Base-by-base conservation (phyloP, 805 yeast species). In the Metschnikowia arizonensis region DNA sequence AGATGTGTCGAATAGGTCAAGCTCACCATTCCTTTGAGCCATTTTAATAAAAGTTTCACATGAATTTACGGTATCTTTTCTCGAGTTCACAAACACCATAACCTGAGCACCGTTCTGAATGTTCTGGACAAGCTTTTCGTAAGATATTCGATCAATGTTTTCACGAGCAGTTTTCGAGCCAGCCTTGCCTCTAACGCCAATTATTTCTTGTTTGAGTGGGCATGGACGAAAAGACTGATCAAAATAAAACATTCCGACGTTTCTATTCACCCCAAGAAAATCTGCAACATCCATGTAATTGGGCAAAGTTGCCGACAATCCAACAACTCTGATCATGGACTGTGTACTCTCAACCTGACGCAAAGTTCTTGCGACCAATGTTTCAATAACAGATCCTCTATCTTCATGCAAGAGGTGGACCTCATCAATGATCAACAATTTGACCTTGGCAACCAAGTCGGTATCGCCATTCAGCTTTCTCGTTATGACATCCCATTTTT, bases 361-460 rank as follows among this genome's bases (percentile, higher is more conserved):
- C 49, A 90, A 73, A 0, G 99, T 93, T 87, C 38, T 90, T 64
- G 54, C 76, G 1, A 74, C 68, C 41, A 63, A 47, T 0, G 97
- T 89, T 63, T 93, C 99, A 50, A 93, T 88, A 5, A 93, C 99
- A 7, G 97, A 88, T 56, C 99, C 99, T 71, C 99, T 80, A 45
- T 93, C 99, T 77, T 93, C 99, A 57, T 93, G 98, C 43, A 93
- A 74, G 59, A 93, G 71, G 74, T 93, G 99, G 0, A 93, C 98
- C 66, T 93, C 99, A 72, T 93, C 99, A 49, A 93, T 90, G 48
- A 93, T 88, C 46, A 93, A 68, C 11, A 93, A 67, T 62, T 83
- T 87, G 8, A 93, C 95, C 56, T 88, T 89, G 10, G 85, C 80
- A 2, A 88, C 58, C 17, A 54, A 43, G 26, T 52, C 58, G 6